These are phyloP conservation scores for Lasiodiplodia sp. DNA, from an alignment of 2,329 filamentous ascomycete species.

Conservation along the genomic window DNA sequence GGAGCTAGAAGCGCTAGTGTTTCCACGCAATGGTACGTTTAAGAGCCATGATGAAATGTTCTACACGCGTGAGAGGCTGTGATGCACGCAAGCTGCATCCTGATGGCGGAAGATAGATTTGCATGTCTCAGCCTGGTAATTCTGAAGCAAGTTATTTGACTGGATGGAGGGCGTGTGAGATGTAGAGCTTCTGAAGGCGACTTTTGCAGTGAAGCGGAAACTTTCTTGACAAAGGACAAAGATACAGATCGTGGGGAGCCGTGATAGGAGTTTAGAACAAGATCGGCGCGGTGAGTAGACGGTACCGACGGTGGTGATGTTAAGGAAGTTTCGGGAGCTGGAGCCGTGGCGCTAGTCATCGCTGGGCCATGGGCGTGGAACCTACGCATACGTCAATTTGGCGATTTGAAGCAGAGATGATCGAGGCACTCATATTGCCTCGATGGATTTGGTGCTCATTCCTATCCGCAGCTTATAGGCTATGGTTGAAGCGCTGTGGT, in stretches of 20 bases:
- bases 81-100: background rate
- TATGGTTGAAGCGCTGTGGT: too few species aligned
- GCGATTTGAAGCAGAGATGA: too few species aligned
- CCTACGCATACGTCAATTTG: too few species aligned
- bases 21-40: background rate
- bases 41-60: background rate
- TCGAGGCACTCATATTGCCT: too few species aligned
- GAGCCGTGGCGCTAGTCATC: background rate
- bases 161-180: background rate
- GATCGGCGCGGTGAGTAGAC: background rate
- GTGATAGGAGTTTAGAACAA: background rate
- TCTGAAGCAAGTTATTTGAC: background rate
- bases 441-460: too few species aligned
- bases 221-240: background rate
- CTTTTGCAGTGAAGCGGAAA: background rate
- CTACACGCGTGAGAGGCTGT: background rate
- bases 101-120: background rate
- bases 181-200: background rate
- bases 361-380: background rate
- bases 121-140: background rate
- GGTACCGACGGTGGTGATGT: background rate
- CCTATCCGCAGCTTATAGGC: too few species aligned
- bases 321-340: constrained; percentile 8
- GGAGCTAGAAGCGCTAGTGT: background rate
- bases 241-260: background rate